phyloP scores from a whole-genome alignment of 768 basidiomycete species.

The Boletus reticulatus region DNA sequence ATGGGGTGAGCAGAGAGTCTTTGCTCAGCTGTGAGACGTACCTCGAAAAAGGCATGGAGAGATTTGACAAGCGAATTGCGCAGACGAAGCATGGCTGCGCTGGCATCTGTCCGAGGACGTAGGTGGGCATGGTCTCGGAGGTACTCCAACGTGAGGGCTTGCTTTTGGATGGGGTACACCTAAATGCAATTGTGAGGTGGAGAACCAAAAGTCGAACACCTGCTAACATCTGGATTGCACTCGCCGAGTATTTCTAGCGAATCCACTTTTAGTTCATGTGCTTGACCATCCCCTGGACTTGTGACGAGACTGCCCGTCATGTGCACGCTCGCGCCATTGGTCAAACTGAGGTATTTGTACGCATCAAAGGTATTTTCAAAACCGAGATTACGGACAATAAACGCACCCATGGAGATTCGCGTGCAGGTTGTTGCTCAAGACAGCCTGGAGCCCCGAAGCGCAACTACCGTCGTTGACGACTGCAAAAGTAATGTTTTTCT shows the following conservation, averaged over 20 bases:
- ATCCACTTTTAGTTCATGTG: slow-evolving; percentile 50
- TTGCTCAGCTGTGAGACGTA: slow-evolving; percentile 31
- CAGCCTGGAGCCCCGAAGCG: slow-evolving; percentile 70
- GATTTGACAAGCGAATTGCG: slow-evolving; percentile 55
- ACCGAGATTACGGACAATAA: background rate
- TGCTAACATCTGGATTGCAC: slow-evolving; percentile 54
- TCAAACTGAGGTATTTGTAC: slow-evolving; percentile 35
- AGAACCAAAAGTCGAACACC: background rate
- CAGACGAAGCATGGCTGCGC: slow-evolving; percentile 73
- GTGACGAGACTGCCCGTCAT: slow-evolving; percentile 44
- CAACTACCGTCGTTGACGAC: slow-evolving; percentile 81
- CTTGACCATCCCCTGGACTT: slow-evolving; percentile 51
- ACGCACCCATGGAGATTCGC: slow-evolving; percentile 20
- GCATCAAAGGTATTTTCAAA: background rate
- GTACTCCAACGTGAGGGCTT: slow-evolving; percentile 73
- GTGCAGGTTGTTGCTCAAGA: slow-evolving; percentile 43
- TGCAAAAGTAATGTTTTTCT: slow-evolving; percentile 87
- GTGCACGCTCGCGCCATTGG: slow-evolving; percentile 55
- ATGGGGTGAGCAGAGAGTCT: background rate
- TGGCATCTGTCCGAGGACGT: slow-evolving; percentile 73
- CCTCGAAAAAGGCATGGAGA: slow-evolving; percentile 72
- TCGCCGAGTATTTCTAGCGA: slow-evolving; percentile 49
- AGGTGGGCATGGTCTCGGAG: slow-evolving; percentile 86
- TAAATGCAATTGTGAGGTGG: slow-evolving; percentile 28
- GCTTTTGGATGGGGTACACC: slow-evolving; percentile 92